Conservation (phyloP, 768 basidiomycete genomes). For the Ramaria rubella region DNA sequence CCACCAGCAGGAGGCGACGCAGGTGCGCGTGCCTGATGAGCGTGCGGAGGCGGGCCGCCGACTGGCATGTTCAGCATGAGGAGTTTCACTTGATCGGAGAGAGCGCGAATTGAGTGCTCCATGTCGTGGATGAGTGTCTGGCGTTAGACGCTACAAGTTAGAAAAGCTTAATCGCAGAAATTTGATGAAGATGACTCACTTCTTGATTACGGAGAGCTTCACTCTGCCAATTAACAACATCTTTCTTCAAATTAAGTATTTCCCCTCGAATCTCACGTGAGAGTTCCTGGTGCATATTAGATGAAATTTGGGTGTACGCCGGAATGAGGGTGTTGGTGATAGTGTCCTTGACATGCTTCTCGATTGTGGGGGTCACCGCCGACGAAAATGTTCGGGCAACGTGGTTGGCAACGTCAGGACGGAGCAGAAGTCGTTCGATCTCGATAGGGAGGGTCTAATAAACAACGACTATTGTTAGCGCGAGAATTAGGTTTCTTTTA, state of each 20-base stretch:
- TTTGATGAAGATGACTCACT: conserved; percentile 39
- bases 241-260: conserved; percentile 70
- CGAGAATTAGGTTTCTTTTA: background rate
- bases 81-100: conserved; percentile 81
- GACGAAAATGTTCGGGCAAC: conserved; percentile 69
- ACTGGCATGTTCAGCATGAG: conserved; percentile 49
- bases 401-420: conserved; percentile 70
- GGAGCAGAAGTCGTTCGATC: conserved; percentile 69
- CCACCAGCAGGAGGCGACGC: conserved; percentile 14
- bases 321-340: conserved; percentile 70
- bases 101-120: conserved; percentile 65
- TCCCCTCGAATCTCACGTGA: conserved; percentile 69
- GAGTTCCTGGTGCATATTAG: conserved; percentile 72
- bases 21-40: conserved; percentile 26
- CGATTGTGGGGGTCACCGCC: conserved; percentile 68
- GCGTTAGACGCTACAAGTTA: conserved; percentile 3
- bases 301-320: conserved; percentile 67
- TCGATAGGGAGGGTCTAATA: conserved; percentile 66
- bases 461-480: background rate
- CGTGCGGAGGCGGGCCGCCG: conserved; percentile 24
- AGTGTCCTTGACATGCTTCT: conserved; percentile 75
- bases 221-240: conserved; percentile 74
- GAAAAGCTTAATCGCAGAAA: conserved; percentile 11
- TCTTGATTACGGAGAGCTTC: conserved; percentile 75
- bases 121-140: conserved; percentile 74